Evolutionary conservation across 225 moss, liverwort and hornwort species (phyloP), one percentile per base, ranked within the genome.

Genomic region (Physcomitrellopsis africana): DNA sequence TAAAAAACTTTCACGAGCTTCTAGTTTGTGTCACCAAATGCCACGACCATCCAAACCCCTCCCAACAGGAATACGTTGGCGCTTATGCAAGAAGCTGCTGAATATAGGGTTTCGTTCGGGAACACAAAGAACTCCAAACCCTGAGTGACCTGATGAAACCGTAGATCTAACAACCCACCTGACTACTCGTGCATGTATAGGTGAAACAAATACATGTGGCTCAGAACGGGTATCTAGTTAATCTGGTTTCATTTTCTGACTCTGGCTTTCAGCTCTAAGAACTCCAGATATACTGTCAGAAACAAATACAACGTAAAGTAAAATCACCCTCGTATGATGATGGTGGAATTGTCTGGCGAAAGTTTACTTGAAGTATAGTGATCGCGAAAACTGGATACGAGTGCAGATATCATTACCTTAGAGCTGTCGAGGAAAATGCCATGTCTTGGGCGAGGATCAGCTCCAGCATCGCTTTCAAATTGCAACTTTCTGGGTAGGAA

Each of bases 1-100:
- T 74, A 74, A 29, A 16, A 48, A 54, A 32, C 68, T 22, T 52
- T n/a, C 54, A 53, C 12, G 12, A 27, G 66, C 56, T 65, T 27
- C 46, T n/a, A 46, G 57, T 44, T 75, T 29, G 18, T 13, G 46
- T 56, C 65, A 56, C 73, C 65, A 24, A 56, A 66, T 65, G 58
- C 72, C 27, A 52, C 51, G 23, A 70, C n/a, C 24, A 24, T 9
- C 51, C 67, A 45, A 22, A 27, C 41, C 60, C 11, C 11, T 16
- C 2, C 51, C 51, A 5, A 51, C 51, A 5, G 51, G 16, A 11
- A 51, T 1, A 51, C 51, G 11, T 51, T 3, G 51, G 51, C 11
- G 16, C 16, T 51, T 11, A 9, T 16, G 51, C 11, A 51, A 11
- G 51, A 16, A 51, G 3, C 11, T 51, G 16, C 1, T 11, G 5